A percentile compares a stretch with the other conserved stretches of the same genome.
These are phyloP conservation scores for Pharnaceum exiguum DNA, from an alignment of 148 eudicot species.

Conservation along the genomic window DNA sequence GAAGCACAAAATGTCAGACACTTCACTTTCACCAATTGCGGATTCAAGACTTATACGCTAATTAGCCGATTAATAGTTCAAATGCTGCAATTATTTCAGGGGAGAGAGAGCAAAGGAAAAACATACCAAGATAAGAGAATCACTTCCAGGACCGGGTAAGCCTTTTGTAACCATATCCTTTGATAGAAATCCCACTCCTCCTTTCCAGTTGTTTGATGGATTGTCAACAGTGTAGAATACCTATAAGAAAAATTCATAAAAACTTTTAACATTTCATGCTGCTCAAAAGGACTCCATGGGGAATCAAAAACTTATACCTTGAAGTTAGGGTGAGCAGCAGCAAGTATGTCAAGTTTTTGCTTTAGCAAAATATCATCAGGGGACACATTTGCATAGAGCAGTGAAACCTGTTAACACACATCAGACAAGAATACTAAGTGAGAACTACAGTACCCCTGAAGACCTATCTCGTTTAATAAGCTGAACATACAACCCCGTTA, in stretches of 20 bases:
- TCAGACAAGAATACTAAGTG: not conserved
- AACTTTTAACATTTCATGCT: conserved; percentile 2
- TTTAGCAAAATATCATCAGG: conserved; percentile 93
- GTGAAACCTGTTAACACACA: conserved; percentile 67
- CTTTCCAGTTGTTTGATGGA: conserved; percentile 78
- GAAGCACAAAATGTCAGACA: not conserved
- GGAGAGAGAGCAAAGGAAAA: not conserved
- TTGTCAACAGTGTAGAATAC: conserved; percentile 90
- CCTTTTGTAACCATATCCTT: conserved; percentile 91
- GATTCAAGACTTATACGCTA: not conserved
- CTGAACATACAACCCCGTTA: too few relatives aligned
- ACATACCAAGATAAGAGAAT: conserved; percentile 80
- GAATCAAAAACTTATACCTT: conserved; percentile 45
- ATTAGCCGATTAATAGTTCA: not conserved
- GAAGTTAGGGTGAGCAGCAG: conserved; percentile 78
- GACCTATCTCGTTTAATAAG: not conserved
- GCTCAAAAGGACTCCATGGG: not conserved
- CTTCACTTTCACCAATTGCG: not conserved
- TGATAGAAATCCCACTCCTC: conserved; percentile 81
- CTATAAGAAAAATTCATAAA: conserved; percentile 28
- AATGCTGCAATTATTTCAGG: not conserved
- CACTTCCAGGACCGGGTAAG: conserved; percentile 80
- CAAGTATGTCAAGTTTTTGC: conserved; percentile 87
- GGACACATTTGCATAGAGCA: conserved; percentile 86
- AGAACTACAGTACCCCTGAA: not conserved